Conservation (phyloP, 129 eudicot genomes). For the Helianthus tuberosus region DNA sequence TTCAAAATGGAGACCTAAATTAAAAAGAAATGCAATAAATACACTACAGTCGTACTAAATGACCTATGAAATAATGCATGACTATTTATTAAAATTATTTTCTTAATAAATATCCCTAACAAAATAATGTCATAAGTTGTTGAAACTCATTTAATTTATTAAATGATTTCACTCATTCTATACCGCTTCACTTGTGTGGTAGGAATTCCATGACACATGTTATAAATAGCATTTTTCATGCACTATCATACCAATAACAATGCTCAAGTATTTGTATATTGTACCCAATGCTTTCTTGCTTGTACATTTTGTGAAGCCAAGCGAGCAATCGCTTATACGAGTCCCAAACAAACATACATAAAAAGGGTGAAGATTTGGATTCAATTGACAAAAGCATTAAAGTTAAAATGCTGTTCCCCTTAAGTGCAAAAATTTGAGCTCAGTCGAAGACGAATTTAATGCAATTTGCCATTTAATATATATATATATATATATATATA, state of each 20-base stretch:
- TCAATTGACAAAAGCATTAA: too few species aligned
- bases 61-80: slow-evolving; percentile 23
- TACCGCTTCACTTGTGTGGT: slow-evolving; percentile 19
- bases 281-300: too few species aligned
- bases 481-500: too few species aligned
- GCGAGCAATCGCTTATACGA: background rate
- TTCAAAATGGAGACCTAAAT: background rate
- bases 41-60: slow-evolving; percentile 36
- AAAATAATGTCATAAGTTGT: slow-evolving; percentile 22
- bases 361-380: too few species aligned
- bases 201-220: slow-evolving; percentile 20
- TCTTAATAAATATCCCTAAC: slow-evolving; percentile 9
- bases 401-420: too few species aligned
- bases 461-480: too few species aligned
- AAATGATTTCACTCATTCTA: slow-evolving; percentile 31
- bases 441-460: too few species aligned
- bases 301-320: too few species aligned
- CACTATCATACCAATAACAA: background rate
- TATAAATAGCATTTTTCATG: slow-evolving; percentile 10
- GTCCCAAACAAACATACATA: background rate
- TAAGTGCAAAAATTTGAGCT: too few species aligned
- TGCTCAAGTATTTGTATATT: background rate
- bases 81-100: background rate
- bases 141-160: slow-evolving; percentile 27
- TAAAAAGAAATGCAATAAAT: slow-evolving; percentile 23